Conservation (phyloP, 495 filamentous ascomycete genomes). For the Aspergillus sparsus region DNA sequence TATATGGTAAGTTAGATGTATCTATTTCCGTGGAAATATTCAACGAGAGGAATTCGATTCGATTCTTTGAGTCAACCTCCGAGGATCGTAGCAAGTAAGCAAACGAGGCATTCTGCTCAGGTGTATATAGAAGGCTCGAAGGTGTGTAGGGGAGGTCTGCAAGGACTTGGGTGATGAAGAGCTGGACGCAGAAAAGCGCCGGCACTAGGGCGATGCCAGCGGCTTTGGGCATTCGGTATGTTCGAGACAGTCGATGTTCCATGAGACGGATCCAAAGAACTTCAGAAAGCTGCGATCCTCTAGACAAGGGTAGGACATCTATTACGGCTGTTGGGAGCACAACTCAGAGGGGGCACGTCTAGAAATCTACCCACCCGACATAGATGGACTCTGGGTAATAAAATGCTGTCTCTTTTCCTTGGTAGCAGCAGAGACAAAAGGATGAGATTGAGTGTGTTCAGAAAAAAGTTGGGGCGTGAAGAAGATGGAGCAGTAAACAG, state of each 20-base stretch:
- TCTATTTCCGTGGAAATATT: slow-evolving; percentile 61
- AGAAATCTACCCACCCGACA: slow-evolving; percentile 15
- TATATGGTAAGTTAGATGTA: slow-evolving; percentile 51
- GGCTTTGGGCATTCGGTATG: slow-evolving; percentile 22
- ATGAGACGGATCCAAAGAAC: slow-evolving; percentile 18
- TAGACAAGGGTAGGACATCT: slow-evolving; percentile 23
- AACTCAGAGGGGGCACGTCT: slow-evolving; percentile 18
- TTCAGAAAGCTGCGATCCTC: slow-evolving; percentile 16
- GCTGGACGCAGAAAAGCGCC: slow-evolving; percentile 23
- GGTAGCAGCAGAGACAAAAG: not conserved
- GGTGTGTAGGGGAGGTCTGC: slow-evolving; percentile 71
- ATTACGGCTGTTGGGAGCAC: slow-evolving; percentile 21
- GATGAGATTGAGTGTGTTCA: not conserved
- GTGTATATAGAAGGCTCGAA: slow-evolving; percentile 62
- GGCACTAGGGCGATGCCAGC: slow-evolving; percentile 23
- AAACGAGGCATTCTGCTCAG: slow-evolving; percentile 47
- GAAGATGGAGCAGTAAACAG: slow-evolving; percentile 19
- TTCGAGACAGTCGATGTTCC: slow-evolving; percentile 22
- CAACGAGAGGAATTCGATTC: slow-evolving; percentile 59
- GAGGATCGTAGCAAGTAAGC: slow-evolving; percentile 63
- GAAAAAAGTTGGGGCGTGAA: slow-evolving; percentile 1
- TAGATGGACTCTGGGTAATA: not conserved
- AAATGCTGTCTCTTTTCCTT: not conserved
- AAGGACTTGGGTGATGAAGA: slow-evolving; percentile 25
- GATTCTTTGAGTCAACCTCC: slow-evolving; percentile 35